These are phyloP conservation scores for Talaromyces nanjingensis DNA, from an alignment of 495 filamentous ascomycete genomes.

Conservation along the genomic window DNA sequence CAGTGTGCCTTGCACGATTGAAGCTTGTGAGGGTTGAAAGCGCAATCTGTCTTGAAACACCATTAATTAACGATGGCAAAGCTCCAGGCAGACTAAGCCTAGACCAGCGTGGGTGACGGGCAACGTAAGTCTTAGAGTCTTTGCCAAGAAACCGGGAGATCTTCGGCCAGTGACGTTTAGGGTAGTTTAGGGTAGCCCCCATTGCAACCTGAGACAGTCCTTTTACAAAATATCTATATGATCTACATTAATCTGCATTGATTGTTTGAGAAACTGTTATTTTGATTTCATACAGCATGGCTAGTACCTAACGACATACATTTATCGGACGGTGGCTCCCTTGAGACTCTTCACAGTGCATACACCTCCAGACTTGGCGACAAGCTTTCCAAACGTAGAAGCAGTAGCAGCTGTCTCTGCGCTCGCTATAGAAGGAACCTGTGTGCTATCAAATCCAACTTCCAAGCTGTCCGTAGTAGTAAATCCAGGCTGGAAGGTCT, in stretches of 20 bases:
- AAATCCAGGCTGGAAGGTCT: constrained; percentile 91
- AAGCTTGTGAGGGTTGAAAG: neutral
- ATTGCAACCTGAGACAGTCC: neutral
- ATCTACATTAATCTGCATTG: neutral
- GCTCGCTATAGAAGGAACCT: constrained; percentile 52
- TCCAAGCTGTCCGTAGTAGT: constrained; percentile 71
- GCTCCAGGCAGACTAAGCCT: neutral
- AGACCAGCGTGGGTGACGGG: neutral
- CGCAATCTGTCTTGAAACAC: neutral
- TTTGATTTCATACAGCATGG: constrained; percentile 15
- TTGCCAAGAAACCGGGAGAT: neutral
- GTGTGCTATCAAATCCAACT: constrained; percentile 67
- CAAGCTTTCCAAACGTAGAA: constrained; percentile 57
- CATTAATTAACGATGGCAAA: neutral
- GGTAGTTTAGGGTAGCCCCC: neutral
- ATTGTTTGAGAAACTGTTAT: neutral
- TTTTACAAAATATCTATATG: neutral
- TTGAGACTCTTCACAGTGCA: constrained; percentile 69
- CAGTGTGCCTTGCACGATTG: neutral
- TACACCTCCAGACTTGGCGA: constrained; percentile 61
- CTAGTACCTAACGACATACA: neutral
- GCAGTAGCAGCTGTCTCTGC: constrained; percentile 40
- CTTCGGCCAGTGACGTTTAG: neutral
- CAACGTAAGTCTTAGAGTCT: neutral
- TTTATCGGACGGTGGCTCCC: constrained; percentile 61